Evolutionary conservation across 148 eudicot species (phyloP).

Genomic region (Cornus florida): DNA sequence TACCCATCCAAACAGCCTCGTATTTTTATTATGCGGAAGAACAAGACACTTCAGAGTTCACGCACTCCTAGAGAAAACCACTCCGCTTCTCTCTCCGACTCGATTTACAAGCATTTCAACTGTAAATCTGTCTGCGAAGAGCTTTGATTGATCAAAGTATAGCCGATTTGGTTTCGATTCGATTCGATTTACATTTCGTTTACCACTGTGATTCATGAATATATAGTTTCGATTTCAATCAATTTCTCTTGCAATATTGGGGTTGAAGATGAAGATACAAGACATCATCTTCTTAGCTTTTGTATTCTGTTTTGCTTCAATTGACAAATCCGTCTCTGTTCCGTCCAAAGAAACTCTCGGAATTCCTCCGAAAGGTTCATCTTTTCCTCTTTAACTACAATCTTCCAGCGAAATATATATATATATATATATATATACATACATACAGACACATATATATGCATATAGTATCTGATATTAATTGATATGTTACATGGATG

Average conservation of each 20-base stretch:
- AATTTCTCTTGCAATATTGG: not conserved
- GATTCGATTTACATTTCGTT: not conserved
- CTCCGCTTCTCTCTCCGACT: not conserved
- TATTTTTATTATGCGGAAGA: not conserved
- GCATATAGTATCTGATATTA: not conserved
- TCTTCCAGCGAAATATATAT: not conserved
- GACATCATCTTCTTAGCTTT: not conserved
- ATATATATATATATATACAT: not conserved
- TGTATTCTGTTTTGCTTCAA: not conserved
- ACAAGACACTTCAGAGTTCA: not conserved
- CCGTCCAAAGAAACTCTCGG: constrained; percentile 42
- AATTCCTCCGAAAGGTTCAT: constrained; percentile 53
- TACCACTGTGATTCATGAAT: not conserved
- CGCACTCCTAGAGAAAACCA: not conserved
- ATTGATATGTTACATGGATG: not conserved
- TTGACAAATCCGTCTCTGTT: constrained; percentile 41
- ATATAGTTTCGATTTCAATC: not conserved
- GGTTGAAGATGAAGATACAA: not conserved
- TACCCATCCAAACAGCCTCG: not conserved
- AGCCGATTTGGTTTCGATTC: not conserved
- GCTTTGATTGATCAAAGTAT: too few relatives aligned
- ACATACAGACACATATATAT: too few relatives aligned
- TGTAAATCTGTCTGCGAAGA: too few relatives aligned
- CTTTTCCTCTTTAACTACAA: too few relatives aligned
- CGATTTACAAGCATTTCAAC: too few relatives aligned